Evolutionary conservation across 441 rosid genomes (phyloP), one percentile per base, ranked within the genome.

Genomic region (Pelargonium exstipulatum): DNA sequence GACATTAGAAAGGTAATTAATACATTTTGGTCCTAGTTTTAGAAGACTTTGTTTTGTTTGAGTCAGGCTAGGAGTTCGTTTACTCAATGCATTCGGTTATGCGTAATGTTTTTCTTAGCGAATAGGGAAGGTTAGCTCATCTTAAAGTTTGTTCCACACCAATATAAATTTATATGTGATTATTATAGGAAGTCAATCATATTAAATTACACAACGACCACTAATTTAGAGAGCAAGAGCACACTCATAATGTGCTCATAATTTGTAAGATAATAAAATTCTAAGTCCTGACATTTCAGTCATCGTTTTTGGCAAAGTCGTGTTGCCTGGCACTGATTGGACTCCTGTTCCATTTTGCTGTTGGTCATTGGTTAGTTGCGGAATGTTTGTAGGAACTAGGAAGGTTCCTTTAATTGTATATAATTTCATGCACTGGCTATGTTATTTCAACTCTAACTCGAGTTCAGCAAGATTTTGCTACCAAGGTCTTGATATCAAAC

Each of bases 1-100:
- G 99, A 90, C 68, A 86, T 95, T 76, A 87, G 99, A 80, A 95
- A 90, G 97, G 97, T 95, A 77, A 62, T 53, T 9, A 22, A 45
- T 49, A 20, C 9, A 17, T 45, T 29, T 37, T 65, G 17, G 32
- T 64, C 60, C 14, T 26, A 46, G 4, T 29, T 68, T 57, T 55
- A 37, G 32, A 64, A 62, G 12, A 18, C 51, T 22, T 68, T 64
- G 69, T 66, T 73, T 72, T 22, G 12, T 51, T 63, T 0, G 46
- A 42, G 9, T 6, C 22, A 16, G 60, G n/a, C 60, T 16, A 17
- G n/a, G 55, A 53, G 24, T 53, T 53, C 10, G 9, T 53, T 53
- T 5, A 5, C 60, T 53, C 24, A 16, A 14, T n/a, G 46, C 46
- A 42, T 42, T 8, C 0, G 12, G 46, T 42, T 6, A 2, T 42